Evolutionary conservation across 257 asterid genomes (phyloP).

Genomic region (Lycium barbarum): DNA sequence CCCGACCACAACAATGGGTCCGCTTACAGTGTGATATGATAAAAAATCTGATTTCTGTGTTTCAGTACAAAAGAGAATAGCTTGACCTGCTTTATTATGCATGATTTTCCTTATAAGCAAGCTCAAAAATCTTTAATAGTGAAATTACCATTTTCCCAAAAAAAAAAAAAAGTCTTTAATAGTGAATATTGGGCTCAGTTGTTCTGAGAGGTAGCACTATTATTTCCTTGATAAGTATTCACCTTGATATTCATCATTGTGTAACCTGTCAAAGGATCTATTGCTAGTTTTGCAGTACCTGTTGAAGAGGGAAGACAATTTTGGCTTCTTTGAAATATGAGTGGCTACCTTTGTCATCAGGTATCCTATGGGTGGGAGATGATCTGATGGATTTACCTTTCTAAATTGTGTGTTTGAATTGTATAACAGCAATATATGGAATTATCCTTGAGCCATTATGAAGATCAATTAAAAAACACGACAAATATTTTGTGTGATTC

Average conservation of each 20-base stretch:
- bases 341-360: constrained; percentile 17
- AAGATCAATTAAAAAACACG: background rate
- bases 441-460: background rate
- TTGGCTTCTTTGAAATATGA: constrained; percentile 15
- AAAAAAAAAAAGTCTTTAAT: background rate
- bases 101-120: background rate
- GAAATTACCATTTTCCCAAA: background rate
- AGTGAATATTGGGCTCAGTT: background rate
- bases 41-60: background rate
- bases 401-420: background rate
- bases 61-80: background rate
- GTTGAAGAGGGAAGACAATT: constrained; percentile 10
- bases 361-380: constrained; percentile 24
- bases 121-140: background rate
- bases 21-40: background rate
- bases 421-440: background rate
- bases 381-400: constrained; percentile 16
- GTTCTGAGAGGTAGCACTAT: background rate
- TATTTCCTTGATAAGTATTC: background rate
- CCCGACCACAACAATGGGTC: background rate
- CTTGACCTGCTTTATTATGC: background rate
- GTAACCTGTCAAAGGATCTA: constrained; percentile 16
- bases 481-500: constrained; percentile 15
- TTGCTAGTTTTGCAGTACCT: constrained; percentile 27
- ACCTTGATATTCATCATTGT: background rate